A percentile compares a stretch with the other conserved stretches of the same genome.
Conservation (phyloP, 1,284 basidiomycete species). For the Cutaneotrichosporon sp. region DNA sequence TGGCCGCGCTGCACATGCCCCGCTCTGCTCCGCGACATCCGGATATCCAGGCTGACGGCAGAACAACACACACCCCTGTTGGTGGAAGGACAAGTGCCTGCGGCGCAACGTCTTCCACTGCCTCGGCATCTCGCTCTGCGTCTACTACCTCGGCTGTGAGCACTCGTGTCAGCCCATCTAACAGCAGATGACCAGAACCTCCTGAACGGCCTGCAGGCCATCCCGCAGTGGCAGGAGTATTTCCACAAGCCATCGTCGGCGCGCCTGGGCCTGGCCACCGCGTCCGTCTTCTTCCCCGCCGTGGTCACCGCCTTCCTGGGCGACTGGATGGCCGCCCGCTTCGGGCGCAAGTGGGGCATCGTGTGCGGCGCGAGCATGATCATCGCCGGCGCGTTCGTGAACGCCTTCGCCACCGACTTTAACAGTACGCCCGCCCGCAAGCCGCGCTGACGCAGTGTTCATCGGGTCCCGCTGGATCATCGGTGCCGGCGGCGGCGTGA, state of each 20-base stretch:
- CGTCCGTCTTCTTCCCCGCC: constrained; percentile 34
- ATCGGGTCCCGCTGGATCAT: constrained; percentile 30
- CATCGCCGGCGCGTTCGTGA: constrained; percentile 22
- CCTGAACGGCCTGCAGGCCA: constrained; percentile 30
- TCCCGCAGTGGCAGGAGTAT: constrained; percentile 34
- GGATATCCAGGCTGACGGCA: background rate
- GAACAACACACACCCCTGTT: constrained; percentile 22
- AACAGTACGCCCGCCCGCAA: background rate
- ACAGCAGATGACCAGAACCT: constrained; percentile 28
- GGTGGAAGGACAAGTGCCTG: constrained; percentile 25
- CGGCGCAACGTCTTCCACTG: constrained; percentile 23
- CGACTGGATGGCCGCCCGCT: constrained; percentile 26
- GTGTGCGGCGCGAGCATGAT: constrained; percentile 32
- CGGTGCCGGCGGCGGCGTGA: constrained; percentile 36
- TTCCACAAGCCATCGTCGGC: constrained; percentile 29
- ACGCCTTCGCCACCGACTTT: constrained; percentile 24
- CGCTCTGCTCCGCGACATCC: no score
- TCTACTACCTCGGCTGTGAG: constrained; percentile 26
- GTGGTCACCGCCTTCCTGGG: constrained; percentile 31
- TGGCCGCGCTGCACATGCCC: no score
- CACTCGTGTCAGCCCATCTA: background rate
- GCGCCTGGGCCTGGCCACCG: constrained; percentile 32
- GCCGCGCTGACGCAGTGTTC: constrained; percentile 18
- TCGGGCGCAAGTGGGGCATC: constrained; percentile 28
- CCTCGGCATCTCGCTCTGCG: constrained; percentile 21